Evolutionary conservation across 352 stramenopile genomes (phyloP), one percentile per base, ranked within the genome.

Genomic region (Thraustochytrium sp.): DNA sequence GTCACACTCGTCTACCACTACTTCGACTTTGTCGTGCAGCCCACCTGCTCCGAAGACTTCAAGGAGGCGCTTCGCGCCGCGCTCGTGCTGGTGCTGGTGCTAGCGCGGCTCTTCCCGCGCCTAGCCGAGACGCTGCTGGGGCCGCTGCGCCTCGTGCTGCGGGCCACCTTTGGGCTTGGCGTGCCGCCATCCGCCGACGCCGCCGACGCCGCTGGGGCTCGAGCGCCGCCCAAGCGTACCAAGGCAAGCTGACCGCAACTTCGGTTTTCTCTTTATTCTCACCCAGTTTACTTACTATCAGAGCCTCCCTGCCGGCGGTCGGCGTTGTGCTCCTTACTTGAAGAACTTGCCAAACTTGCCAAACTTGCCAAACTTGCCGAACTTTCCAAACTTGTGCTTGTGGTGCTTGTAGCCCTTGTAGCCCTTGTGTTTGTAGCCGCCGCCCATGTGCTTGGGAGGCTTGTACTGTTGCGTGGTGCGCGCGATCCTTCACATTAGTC

Each of bases 1-100:
- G 89, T 83, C n/a, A 86, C 88, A 11, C 86, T 88, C 18, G 86
- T 89, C 77, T 87, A 89, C 48, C 89, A 92, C 83, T 23, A 13
- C 16, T 36, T 54, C 5, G 42, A 5, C 5, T 16, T 49, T 5
- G 5, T 49, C 5, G 42, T 49, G 42, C 16, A 16, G 5, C 42
- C 42, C 16, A 16, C 5, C 42, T 5, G 16, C 42, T 49, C 16
- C 5, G 5, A 49, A 49, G 42, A 5, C 5, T 13, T 34, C 9
- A 53, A 40, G 26, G 62, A 23, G 8, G 16, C 26, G 1, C 16
- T 75, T 8, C 62, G 44, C 4, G 38, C 29, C 23, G 40, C 5
- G 5, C 5, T 75, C 23, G 51, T 29, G 13, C 36, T 54, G 16
- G 62, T n/a, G 29, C 38, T 75, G 18, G 37, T 75, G 0, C 5